Conservation (phyloP, 495 filamentous ascomycete species). For the Copromyces sp. region DNA sequence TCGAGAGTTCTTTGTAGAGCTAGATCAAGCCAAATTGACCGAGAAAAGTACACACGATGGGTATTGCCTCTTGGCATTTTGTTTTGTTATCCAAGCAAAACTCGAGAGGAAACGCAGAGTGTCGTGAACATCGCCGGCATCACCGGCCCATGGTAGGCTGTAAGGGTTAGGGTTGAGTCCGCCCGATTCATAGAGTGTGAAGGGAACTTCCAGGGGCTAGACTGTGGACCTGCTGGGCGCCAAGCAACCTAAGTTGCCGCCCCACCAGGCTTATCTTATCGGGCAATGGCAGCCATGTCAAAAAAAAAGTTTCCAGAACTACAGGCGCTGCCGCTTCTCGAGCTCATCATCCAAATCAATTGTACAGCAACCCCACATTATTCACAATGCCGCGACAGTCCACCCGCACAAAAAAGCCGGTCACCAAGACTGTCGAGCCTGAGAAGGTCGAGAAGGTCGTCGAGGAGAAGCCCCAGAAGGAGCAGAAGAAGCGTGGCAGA, state of each 20-base stretch:
- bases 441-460: constrained; percentile 8
- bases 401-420: constrained; percentile 16
- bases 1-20: neutral
- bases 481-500: constrained; percentile 53
- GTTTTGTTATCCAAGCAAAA: neutral
- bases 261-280: constrained; percentile 21
- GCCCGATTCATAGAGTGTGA: neutral
- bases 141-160: neutral
- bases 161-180: neutral
- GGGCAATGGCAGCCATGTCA: constrained; percentile 8
- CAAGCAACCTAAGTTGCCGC: neutral
- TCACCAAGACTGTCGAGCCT: constrained; percentile 12
- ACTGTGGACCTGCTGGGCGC: neutral
- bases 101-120: neutral
- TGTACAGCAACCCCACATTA: constrained; percentile 1
- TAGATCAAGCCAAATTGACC: neutral
- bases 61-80: neutral
- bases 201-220: neutral
- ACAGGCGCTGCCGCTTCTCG: neutral
- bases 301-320: constrained; percentile 23
- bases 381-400: constrained; percentile 1
- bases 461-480: constrained; percentile 49
- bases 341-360: constrained; percentile 9
- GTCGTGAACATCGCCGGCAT: neutral
- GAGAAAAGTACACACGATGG: neutral